These are phyloP conservation scores for Chrysosporium queenslandicum DNA, from an alignment of 2,329 filamentous ascomycete species.

Conservation along the genomic window DNA sequence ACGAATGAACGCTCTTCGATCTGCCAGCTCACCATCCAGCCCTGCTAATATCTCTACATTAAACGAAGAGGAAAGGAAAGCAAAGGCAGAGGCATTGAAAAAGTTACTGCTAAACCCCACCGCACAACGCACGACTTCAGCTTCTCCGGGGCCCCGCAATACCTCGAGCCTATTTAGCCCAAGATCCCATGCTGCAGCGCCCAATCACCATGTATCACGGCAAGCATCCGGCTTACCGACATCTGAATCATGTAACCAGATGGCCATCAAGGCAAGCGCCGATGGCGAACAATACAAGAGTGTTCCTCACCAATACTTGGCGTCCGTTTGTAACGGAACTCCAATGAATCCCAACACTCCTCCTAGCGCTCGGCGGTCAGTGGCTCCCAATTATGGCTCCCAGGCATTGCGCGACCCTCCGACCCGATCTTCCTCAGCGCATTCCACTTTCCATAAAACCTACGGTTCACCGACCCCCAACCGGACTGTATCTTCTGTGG, in stretches of 20 bases:
- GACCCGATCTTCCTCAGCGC: conserved; percentile 4
- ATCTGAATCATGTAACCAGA: neutral
- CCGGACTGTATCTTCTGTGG: conserved; percentile 7
- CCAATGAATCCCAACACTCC: conserved; percentile 16
- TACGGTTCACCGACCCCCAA: conserved; percentile 13
- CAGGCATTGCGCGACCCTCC: conserved; percentile 18
- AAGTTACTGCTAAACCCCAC: conserved; percentile 37
- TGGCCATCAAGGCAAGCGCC: conserved; percentile 15
- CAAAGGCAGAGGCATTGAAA: conserved; percentile 39
- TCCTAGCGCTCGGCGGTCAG: conserved; percentile 27
- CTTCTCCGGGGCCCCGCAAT: conserved; percentile 22
- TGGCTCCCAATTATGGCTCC: conserved; percentile 17
- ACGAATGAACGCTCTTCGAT: conserved; percentile 37
- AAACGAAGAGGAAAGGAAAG: conserved; percentile 33
- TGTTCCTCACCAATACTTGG: conserved; percentile 20
- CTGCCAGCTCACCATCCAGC: conserved; percentile 28
- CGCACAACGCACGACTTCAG: conserved; percentile 29
- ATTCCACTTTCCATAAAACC: conserved; percentile 18
- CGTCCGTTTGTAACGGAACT: conserved; percentile 20
- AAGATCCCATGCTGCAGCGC: conserved; percentile 3
- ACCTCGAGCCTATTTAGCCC: too few relatives aligned
- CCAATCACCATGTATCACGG: neutral
- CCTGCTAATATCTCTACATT: conserved; percentile 19
- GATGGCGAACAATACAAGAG: conserved; percentile 14
- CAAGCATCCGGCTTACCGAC: conserved; percentile 4